Evolutionary conservation across 306 rosid species (phyloP), one percentile per base, ranked within the genome.

Genomic region (Aeschynomene evenia): DNA sequence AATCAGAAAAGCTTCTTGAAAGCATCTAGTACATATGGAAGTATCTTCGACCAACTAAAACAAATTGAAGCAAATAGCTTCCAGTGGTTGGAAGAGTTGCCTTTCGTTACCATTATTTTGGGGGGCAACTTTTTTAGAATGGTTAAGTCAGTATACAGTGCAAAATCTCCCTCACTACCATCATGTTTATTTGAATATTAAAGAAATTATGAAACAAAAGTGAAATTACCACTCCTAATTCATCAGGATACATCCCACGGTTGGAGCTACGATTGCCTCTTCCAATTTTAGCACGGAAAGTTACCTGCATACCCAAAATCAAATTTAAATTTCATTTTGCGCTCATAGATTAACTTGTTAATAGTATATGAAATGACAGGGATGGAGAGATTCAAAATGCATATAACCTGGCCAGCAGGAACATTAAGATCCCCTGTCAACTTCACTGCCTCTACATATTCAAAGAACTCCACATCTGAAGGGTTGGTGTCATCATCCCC

Each of bases 361-460:
- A n/a, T 52, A 62, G 53, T 24, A 36, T 31, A 63, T 28, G 42
- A 19, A 21, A 51, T 9, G 58, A 45, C 49, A 68, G 59, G 59
- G 33, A 57, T 66, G 60, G 54, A 51, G 70, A 60, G 26, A 68
- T 56, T 55, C 66, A 43, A 70, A 59, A 55, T 57, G 63, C 45
- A 77, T 33, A 68, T 65, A 68, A 87, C 99, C 99, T 89, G 87
- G 85, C 99, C 99, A 23, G 93, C 97, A 77, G 97, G 99, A 75
- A 95, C 91, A 81, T 91, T 95, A 62, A 89, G 88, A 85, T 95
- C 96, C 68, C 99, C 97, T 42, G 97, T 95, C 79, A 95, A 82
- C 80, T 95, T 95, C 75, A 95, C 97, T 43, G 99, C 99, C 78
- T 95, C 99, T 19, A 95, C 96, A 79, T 95, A 95, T 81, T 95